A percentile compares a stretch with the other conserved stretches of the same genome.
phyloP scores from a whole-genome alignment of 495 filamentous ascomycete genomes.

The Astrothelium macrocarpum region DNA sequence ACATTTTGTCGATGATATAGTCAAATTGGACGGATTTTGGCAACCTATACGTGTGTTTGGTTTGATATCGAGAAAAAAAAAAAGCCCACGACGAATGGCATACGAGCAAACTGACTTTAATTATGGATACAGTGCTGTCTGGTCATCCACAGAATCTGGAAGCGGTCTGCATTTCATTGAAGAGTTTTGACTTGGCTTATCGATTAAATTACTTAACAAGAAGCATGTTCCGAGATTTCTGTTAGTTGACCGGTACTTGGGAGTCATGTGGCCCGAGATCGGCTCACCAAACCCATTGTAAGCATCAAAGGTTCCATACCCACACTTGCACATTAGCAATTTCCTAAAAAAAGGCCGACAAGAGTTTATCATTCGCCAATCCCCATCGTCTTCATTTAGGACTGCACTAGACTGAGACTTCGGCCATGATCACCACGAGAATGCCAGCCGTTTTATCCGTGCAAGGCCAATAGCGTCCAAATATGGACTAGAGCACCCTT shows the following conservation, averaged over 20 bases:
- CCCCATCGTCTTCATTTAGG: neutral
- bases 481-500: neutral
- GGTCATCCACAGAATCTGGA: too few relatives aligned
- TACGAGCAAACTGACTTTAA: neutral
- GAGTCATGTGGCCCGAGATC: neutral
- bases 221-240: neutral
- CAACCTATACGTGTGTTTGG: neutral
- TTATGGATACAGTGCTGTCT: too few relatives aligned
- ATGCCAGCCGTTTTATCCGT: slow-evolving; percentile 1
- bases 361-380: neutral
- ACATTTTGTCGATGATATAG: neutral
- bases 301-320: neutral
- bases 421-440: neutral
- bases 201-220: neutral
- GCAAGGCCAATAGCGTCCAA: neutral
- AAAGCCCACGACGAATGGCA: too few relatives aligned
- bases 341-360: neutral
- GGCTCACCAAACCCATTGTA: neutral
- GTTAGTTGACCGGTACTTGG: neutral
- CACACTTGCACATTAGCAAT: neutral
- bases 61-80: neutral
- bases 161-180: too few relatives aligned
- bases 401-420: neutral
- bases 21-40: neutral
- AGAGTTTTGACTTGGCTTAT: neutral